A percentile compares a stretch with the other conserved stretches of the same genome.
Evolutionary conservation across 2,329 filamentous ascomycete genomes (phyloP).

Genomic region (Knoxdaviesia capensis): DNA sequence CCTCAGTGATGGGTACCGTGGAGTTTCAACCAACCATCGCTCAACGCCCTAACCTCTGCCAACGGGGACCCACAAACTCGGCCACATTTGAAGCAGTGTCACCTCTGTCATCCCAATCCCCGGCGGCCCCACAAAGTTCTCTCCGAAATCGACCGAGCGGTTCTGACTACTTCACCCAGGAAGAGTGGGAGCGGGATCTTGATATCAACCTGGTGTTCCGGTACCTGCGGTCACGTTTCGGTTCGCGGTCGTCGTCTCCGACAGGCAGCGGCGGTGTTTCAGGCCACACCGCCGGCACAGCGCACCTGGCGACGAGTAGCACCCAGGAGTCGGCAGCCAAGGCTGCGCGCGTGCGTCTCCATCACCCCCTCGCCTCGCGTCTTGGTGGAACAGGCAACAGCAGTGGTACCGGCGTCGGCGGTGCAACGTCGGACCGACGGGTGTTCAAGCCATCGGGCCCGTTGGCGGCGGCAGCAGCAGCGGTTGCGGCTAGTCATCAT

Average conservation of each 20-base stretch:
- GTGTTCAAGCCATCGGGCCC: constrained; percentile 35
- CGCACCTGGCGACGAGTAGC: constrained; percentile 26
- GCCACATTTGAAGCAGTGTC: too few relatives aligned
- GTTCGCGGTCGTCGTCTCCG: constrained; percentile 20
- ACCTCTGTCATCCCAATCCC: too few relatives aligned
- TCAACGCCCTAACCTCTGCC: constrained; percentile 12
- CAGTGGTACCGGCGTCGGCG: constrained; percentile 26
- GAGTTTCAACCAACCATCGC: constrained; percentile 29
- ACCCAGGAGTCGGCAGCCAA: constrained; percentile 52
- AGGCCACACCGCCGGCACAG: constrained; percentile 20
- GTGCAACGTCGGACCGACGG: constrained; percentile 31
- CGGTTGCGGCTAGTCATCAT: too few relatives aligned
- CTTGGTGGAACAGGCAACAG: too few relatives aligned
- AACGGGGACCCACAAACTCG: constrained; percentile 9
- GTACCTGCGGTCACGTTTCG: constrained; percentile 62
- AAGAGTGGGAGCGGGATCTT: constrained; percentile 87
- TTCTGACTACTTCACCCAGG: constrained; percentile 31
- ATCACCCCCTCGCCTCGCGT: constrained; percentile 47
- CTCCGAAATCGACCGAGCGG: constrained; percentile 3
- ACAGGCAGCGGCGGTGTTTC: too few relatives aligned
- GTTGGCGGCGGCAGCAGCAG: constrained; percentile 9
- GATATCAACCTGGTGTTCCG: constrained; percentile 84
- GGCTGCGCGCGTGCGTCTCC: constrained; percentile 66
- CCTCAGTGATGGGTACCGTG: not conserved
- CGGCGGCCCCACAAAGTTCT: constrained; percentile 3